These are phyloP conservation scores for Hydrangea macrophylla DNA, from an alignment of 148 eudicot genomes.

Conservation along the genomic window DNA sequence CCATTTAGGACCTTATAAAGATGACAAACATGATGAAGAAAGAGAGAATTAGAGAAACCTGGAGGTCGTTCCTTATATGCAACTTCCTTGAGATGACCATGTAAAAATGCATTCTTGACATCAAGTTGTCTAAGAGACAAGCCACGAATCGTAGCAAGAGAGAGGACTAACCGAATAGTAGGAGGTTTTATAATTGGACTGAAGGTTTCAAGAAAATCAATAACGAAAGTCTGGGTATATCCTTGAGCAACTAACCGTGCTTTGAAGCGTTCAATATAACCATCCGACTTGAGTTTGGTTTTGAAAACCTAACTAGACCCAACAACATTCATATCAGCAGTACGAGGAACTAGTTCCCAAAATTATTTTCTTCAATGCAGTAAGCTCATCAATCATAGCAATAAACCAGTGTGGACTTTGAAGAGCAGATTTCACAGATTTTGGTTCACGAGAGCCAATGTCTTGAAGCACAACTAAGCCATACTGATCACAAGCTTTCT, in stretches of 20 bases:
- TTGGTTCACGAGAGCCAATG: neutral
- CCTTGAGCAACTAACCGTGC: conserved; percentile 6
- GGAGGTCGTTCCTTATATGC: neutral
- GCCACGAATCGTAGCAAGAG: neutral
- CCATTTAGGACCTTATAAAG: neutral
- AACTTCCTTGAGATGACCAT: neutral
- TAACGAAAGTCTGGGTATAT: neutral
- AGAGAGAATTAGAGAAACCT: neutral
- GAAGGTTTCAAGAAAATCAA: conserved; percentile 9
- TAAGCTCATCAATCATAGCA: neutral
- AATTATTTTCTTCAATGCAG: neutral
- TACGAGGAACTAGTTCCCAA: neutral
- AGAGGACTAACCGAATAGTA: neutral
- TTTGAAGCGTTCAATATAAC: neutral
- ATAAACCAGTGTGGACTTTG: neutral
- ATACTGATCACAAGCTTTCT: too few species aligned
- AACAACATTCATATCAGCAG: neutral
- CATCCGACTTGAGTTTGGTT: neutral
- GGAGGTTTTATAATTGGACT: neutral
- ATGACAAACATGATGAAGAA: neutral
- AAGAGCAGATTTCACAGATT: too few species aligned
- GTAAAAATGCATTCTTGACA: too few species aligned
- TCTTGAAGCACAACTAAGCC: neutral
- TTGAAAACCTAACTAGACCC: neutral
- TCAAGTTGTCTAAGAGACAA: too few species aligned